Conservation (phyloP, 75 land plant genomes). For the Azolla pinnata region DNA sequence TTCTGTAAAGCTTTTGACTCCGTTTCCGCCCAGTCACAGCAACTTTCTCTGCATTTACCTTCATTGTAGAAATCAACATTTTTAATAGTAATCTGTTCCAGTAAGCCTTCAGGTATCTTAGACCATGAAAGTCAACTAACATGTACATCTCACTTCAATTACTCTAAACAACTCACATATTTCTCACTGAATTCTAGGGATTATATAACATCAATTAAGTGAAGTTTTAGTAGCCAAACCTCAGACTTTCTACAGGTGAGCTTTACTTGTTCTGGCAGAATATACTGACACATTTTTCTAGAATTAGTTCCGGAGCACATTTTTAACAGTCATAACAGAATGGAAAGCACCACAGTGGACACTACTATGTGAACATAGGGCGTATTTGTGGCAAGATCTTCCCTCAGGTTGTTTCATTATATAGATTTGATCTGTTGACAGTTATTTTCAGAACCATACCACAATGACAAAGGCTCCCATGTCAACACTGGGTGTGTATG, state of each 20-base stretch:
- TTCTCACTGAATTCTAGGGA: too few species aligned
- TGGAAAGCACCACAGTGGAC: slow-evolving; percentile 22
- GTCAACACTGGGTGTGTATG: slow-evolving; percentile 86
- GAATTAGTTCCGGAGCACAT: too few species aligned
- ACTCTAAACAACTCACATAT: too few species aligned
- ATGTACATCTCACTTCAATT: not conserved
- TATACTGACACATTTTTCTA: slow-evolving; percentile 10
- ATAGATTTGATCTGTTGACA: too few species aligned
- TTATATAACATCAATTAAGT: too few species aligned
- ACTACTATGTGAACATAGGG: slow-evolving; percentile 29
- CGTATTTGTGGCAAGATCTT: slow-evolving; percentile 17
- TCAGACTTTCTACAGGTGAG: too few species aligned
- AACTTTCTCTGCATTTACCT: slow-evolving; percentile 94
- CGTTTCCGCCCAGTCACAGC: slow-evolving; percentile 89
- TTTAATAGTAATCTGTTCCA: too few species aligned
- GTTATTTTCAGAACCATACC: slow-evolving; percentile 58
- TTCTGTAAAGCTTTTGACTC: slow-evolving; percentile 73
- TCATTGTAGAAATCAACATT: not conserved
- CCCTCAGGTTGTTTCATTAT: too few species aligned
- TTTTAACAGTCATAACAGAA: too few species aligned
- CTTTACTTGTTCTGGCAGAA: too few species aligned
- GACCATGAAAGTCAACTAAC: not conserved
- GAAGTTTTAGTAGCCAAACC: too few species aligned
- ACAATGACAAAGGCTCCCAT: slow-evolving; percentile 97
- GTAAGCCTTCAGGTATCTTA: not conserved